Evolutionary conservation across 2,329 filamentous ascomycete species (phyloP), one percentile per base, ranked within the genome.

Genomic region (Colletotrichum tabaci): DNA sequence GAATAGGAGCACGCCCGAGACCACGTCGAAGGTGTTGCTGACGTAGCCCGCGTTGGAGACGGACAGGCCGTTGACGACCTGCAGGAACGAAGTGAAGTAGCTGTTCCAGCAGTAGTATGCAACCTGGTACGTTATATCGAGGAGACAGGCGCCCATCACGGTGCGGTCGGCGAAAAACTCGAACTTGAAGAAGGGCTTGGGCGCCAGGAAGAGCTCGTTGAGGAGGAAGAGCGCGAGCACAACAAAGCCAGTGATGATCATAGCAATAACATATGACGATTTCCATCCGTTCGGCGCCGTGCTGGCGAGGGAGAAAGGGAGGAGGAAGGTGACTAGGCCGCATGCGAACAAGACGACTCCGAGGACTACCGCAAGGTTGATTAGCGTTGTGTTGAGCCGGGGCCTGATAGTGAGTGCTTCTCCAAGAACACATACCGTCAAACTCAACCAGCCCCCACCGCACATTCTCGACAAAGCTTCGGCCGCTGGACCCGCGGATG

Each of bases 291-390:
- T 78, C 16, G 84, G 84, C 0, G 86, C 84, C 2, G 78, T 76
- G 9, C 75, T 74, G 21, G 87, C 85, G 16, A 93, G 83, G 5
- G 86, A 91, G 77, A 94, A 89, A 0, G 92, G 91, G 0, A 94
- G 85, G 16, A 93, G 80, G 76, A 93, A 90, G 18, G 91, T 77
- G 2, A 86, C 84, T 23, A 91, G 84, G 6, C 90, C 91, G 4
- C 80, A 82, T 5, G 86, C 84, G 75, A 92, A 86, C 7, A 92
- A 79, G 38, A 91, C 67, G 40, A 91, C 84, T 0, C 38, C 52
- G 9, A 55, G 30, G 16, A 55, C 52, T 55, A 2, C 16, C 26
- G 26, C 16, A 3, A 55, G 18, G 3, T 10, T 2, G 10, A 35
- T 55, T 30, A 55, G 52, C 52, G 30, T n/a, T 40, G 6, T 2